Evolutionary conservation across 768 basidiomycete genomes (phyloP).

Genomic region (Boletus rubropictus): DNA sequence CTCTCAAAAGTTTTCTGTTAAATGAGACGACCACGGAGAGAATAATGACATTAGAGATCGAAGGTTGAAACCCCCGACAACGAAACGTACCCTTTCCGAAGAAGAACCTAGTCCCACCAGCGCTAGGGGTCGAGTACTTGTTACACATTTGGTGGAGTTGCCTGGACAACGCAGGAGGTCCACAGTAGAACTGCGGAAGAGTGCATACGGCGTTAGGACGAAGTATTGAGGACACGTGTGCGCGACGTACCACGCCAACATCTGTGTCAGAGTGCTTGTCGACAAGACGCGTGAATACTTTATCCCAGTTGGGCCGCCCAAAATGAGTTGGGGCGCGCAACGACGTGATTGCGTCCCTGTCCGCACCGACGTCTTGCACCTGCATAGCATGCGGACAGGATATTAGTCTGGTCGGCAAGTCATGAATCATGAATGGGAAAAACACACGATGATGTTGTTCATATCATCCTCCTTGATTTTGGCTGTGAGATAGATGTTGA

Average conservation of each 20-base stretch:
- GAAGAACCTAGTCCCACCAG: slow-evolving; percentile 78
- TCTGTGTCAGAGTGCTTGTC: slow-evolving; percentile 87
- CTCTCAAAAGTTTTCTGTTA: slow-evolving; percentile 21
- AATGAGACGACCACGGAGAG: neutral
- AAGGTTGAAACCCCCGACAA: neutral
- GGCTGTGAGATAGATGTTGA: slow-evolving; percentile 89
- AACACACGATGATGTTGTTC: slow-evolving; percentile 79
- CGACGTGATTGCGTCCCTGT: slow-evolving; percentile 86
- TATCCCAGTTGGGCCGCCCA: slow-evolving; percentile 84
- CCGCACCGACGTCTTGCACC: slow-evolving; percentile 88
- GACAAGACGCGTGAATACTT: slow-evolving; percentile 63
- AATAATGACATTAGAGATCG: slow-evolving; percentile 3
- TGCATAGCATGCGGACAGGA: slow-evolving; percentile 16
- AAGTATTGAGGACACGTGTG: neutral
- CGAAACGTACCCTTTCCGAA: slow-evolving; percentile 72
- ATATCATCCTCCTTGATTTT: slow-evolving; percentile 89
- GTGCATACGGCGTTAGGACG: neutral
- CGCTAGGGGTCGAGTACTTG: slow-evolving; percentile 72
- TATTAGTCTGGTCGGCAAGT: slow-evolving; percentile 1
- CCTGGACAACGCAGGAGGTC: slow-evolving; percentile 65
- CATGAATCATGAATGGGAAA: neutral
- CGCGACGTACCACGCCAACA: slow-evolving; percentile 68
- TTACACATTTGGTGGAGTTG: slow-evolving; percentile 75
- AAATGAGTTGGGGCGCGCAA: slow-evolving; percentile 90
- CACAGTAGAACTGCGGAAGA: slow-evolving; percentile 68